Conservation (phyloP, 2,329 filamentous ascomycete species). For the Aspergillus neoniger region DNA sequence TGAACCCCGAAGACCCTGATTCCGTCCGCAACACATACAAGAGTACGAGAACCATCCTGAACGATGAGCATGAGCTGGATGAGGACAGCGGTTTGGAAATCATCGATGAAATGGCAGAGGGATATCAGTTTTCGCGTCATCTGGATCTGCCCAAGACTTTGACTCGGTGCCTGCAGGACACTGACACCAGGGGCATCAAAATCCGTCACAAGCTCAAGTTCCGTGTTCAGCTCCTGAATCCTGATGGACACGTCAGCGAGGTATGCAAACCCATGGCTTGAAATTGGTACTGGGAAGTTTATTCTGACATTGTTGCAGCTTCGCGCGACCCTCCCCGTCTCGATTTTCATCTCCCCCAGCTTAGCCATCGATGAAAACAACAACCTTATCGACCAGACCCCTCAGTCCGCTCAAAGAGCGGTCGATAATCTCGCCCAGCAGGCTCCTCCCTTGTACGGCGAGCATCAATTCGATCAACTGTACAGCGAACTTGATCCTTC, state of each 20-base stretch:
- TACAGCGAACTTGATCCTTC: slow-evolving; percentile 83
- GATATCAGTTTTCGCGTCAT: slow-evolving; percentile 60
- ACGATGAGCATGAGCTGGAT: slow-evolving; percentile 70
- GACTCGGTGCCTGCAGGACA: slow-evolving; percentile 82
- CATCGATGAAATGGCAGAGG: slow-evolving; percentile 61
- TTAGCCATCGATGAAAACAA: slow-evolving; percentile 86
- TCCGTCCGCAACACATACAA: slow-evolving; percentile 55
- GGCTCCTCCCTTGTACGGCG: slow-evolving; percentile 89
- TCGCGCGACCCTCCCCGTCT: slow-evolving; percentile 84
- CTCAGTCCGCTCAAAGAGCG: slow-evolving; percentile 50
- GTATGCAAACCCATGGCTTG: slow-evolving; percentile 46
- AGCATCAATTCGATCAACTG: slow-evolving; percentile 84
- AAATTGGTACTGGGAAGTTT: not conserved
- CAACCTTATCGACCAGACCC: slow-evolving; percentile 67
- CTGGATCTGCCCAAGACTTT: slow-evolving; percentile 77
- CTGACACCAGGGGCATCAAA: slow-evolving; percentile 86
- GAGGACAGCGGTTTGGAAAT: slow-evolving; percentile 60
- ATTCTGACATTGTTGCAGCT: slow-evolving; percentile 53
- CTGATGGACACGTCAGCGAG: slow-evolving; percentile 92
- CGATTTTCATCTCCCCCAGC: slow-evolving; percentile 94
- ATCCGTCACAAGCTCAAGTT: slow-evolving; percentile 90
- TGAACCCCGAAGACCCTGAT: slow-evolving; percentile 50
- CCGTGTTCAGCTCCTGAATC: slow-evolving; percentile 87
- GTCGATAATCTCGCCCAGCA: slow-evolving; percentile 61
- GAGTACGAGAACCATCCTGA: slow-evolving; percentile 64